Percentiles rank a stretch among this genome's conserved stretches.
Evolutionary conservation across 2,329 filamentous ascomycete genomes (phyloP).

Genomic region (Moelleriella libera): DNA sequence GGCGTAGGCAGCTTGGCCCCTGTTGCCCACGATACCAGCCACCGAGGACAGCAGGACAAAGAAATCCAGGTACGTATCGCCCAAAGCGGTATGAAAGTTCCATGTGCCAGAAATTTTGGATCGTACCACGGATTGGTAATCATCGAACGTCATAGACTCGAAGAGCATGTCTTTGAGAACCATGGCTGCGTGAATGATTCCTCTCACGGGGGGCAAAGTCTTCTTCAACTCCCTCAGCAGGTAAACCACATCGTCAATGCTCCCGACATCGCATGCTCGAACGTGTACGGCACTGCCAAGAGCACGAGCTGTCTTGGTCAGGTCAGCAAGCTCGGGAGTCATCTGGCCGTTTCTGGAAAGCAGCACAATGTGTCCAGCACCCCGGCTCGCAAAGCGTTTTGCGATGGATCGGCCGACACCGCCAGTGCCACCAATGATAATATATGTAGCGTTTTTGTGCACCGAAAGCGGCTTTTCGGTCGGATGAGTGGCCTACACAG

Average conservation of each 20-base stretch:
- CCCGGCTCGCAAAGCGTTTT: slow-evolving; percentile 31
- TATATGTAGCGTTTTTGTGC: slow-evolving; percentile 28
- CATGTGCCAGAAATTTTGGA: slow-evolving; percentile 38
- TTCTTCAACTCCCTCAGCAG: slow-evolving; percentile 10
- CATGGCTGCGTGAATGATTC: slow-evolving; percentile 31
- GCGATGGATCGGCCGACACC: slow-evolving; percentile 35
- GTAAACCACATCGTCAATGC: slow-evolving; percentile 14
- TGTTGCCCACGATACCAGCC: slow-evolving; percentile 34
- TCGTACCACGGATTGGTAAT: slow-evolving; percentile 32
- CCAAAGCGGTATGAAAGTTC: slow-evolving; percentile 36
- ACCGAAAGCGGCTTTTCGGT: slow-evolving; percentile 14
- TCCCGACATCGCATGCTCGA: slow-evolving; percentile 33
- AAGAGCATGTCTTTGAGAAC: slow-evolving; percentile 32
- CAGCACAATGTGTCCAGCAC: slow-evolving; percentile 32
- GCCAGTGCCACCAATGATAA: slow-evolving; percentile 36
- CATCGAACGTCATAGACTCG: slow-evolving; percentile 35
- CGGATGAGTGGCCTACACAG: slow-evolving; percentile 9
- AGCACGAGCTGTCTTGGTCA: slow-evolving; percentile 21
- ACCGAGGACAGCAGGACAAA: slow-evolving; percentile 40
- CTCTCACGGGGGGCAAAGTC: slow-evolving; percentile 23
- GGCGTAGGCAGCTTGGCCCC: slow-evolving; percentile 37
- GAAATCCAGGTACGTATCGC: slow-evolving; percentile 29
- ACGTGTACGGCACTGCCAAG: slow-evolving; percentile 29
- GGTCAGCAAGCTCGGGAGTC: slow-evolving; percentile 23
- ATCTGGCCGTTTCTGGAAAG: slow-evolving; percentile 31